phyloP scores from a whole-genome alignment of 2,329 filamentous ascomycete species.

The Aspergillus sp. region DNA sequence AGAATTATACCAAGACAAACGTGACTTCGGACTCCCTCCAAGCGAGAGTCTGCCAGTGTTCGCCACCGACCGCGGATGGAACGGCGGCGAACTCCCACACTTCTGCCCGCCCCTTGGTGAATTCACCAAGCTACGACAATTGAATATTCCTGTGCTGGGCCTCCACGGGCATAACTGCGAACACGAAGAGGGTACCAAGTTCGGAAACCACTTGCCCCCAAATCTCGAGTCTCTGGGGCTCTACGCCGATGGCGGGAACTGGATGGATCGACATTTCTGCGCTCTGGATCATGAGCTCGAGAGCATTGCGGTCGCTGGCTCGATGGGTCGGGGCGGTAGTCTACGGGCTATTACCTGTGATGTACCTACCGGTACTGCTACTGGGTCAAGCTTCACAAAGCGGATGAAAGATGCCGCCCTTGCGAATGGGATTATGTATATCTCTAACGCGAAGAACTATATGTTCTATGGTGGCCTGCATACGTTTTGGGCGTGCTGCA shows the following conservation, averaged over 20 bases:
- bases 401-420: neutral
- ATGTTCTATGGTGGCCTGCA: neutral
- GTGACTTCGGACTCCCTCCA: neutral
- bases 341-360: neutral
- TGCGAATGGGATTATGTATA: neutral
- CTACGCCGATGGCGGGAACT: neutral
- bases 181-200: neutral
- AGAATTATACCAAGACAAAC: neutral
- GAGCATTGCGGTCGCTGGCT: neutral
- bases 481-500: neutral
- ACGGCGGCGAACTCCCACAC: neutral
- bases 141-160: neutral
- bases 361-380: neutral
- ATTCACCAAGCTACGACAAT: neutral
- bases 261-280: neutral
- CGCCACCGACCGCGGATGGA: neutral
- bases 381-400: neutral
- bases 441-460: neutral
- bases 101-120: neutral
- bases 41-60: neutral
- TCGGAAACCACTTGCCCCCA: neutral
- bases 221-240: neutral
- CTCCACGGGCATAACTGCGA: neutral
- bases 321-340: neutral
- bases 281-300: neutral